These are phyloP conservation scores for Oleoguttula mirabilis DNA, from an alignment of 495 filamentous ascomycete species.

Conservation along the genomic window DNA sequence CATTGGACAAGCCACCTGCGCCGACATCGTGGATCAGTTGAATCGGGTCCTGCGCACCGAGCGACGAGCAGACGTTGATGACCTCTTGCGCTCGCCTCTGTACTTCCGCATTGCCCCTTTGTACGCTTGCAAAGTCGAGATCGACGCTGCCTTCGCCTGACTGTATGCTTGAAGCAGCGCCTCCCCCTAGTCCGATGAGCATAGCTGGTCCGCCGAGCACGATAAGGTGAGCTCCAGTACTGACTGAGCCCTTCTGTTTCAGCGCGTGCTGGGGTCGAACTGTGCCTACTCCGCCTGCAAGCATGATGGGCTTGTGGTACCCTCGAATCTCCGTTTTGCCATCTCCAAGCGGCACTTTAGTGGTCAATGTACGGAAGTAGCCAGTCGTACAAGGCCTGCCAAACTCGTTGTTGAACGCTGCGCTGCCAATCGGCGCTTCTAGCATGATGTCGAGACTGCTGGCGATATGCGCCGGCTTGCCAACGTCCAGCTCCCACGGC, in stretches of 20 bases:
- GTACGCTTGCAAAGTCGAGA: conserved; percentile 90
- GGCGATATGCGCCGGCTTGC: conserved; percentile 81
- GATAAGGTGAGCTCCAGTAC: conserved; percentile 72
- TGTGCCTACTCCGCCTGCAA: conserved; percentile 92
- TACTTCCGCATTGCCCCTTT: conserved; percentile 89
- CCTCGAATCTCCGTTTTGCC: conserved; percentile 63
- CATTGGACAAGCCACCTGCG: conserved; percentile 88
- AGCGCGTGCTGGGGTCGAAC: conserved; percentile 86
- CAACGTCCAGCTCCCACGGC: conserved; percentile 86
- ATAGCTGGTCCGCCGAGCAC: conserved; percentile 93
- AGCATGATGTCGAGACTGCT: conserved; percentile 94
- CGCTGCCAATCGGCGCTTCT: conserved; percentile 87
- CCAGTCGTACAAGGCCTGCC: conserved; percentile 83
- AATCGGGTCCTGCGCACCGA: conserved; percentile 77
- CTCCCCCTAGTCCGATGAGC: conserved; percentile 92
- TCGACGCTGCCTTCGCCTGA: conserved; percentile 82
- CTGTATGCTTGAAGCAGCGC: conserved; percentile 81
- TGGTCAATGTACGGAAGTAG: conserved; percentile 79
- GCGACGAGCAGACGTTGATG: conserved; percentile 79
- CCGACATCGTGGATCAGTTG: conserved; percentile 95
- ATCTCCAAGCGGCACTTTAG: conserved; percentile 46
- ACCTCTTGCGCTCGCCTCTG: conserved; percentile 92
- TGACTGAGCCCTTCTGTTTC: conserved; percentile 64
- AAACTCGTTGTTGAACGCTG: conserved; percentile 95
- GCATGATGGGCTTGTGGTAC: conserved; percentile 98